Percentiles rank a stretch among this genome's conserved stretches.
These are phyloP conservation scores for Plicaturopsis crispa DNA, from an alignment of 768 basidiomycete species.

Conservation along the genomic window DNA sequence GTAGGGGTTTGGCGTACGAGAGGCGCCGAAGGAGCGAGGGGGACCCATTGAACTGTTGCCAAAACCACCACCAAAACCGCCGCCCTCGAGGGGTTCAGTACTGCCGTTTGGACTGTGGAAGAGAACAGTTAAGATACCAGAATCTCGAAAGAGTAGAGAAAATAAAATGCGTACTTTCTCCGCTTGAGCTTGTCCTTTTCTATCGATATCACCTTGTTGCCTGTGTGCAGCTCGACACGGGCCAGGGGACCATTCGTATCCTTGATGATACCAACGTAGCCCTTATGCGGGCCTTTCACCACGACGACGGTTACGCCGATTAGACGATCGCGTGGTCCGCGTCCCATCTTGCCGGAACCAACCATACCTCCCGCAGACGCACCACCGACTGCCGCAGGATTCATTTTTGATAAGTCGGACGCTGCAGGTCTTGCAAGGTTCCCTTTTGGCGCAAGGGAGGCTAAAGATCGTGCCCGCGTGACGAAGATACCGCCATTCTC, in stretches of 20 bases:
- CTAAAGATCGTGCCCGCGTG: conserved; percentile 74
- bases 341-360: conserved; percentile 68
- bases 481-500: conserved; percentile 97
- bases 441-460: conserved; percentile 83
- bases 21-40: conserved; percentile 20
- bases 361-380: conserved; percentile 68
- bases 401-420: conserved; percentile 86
- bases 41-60: conserved; percentile 22
- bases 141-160: too few relatives aligned
- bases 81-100: conserved; percentile 41
- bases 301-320: conserved; percentile 76
- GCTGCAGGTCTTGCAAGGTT: conserved; percentile 54
- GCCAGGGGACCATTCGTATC: conserved; percentile 86
- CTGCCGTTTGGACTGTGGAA: conserved; percentile 54
- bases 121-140: too few relatives aligned
- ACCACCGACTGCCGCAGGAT: conserved; percentile 63
- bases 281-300: conserved; percentile 84
- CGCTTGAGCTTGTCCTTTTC: conserved; percentile 73
- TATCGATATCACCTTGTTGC: conserved; percentile 84
- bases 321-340: conserved; percentile 76
- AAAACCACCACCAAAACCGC: conserved; percentile 10
- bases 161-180: conserved; percentile 47
- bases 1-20: conserved; percentile 38
- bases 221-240: conserved; percentile 85
- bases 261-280: conserved; percentile 87